Percentiles rank a stretch among this genome's conserved stretches.
These are phyloP conservation scores for Phytophthora constricta DNA, from an alignment of 352 stramenopile genomes.

Conservation along the genomic window DNA sequence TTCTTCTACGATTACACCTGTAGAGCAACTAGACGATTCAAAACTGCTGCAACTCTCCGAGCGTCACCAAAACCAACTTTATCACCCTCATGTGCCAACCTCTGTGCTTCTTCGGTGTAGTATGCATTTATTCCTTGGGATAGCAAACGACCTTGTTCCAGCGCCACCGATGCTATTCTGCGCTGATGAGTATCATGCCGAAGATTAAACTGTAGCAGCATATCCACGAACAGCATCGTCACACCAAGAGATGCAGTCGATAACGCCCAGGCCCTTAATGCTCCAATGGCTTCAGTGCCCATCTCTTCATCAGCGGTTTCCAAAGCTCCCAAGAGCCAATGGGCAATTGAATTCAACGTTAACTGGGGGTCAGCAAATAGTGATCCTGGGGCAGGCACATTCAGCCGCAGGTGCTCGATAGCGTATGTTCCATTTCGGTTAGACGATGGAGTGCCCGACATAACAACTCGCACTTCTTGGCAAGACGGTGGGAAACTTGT, in stretches of 20 bases:
- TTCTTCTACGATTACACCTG: conserved; percentile 82
- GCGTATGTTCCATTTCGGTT: conserved; percentile 79
- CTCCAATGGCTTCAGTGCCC: conserved; percentile 64
- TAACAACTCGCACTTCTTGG: conserved; percentile 62
- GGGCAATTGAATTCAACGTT: conserved; percentile 62
- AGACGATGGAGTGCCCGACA: conserved; percentile 61
- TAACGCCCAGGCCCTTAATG: conserved; percentile 75
- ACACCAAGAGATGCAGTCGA: conserved; percentile 78
- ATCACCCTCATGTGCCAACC: conserved; percentile 37
- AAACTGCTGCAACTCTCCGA: conserved; percentile 77
- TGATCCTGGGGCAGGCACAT: conserved; percentile 57
- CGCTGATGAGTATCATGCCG: conserved; percentile 6
- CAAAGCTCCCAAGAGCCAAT: conserved; percentile 68
- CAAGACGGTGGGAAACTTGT: conserved; percentile 50
- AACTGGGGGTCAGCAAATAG: conserved; percentile 70
- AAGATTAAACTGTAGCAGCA: conserved; percentile 49
- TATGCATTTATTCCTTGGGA: conserved; percentile 57
- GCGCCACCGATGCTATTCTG: conserved; percentile 42
- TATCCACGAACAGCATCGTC: conserved; percentile 73
- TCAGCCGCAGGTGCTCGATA: conserved; percentile 71
- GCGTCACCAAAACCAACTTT: conserved; percentile 66
- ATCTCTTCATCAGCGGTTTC: conserved; percentile 57
- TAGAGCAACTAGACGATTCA: conserved; percentile 77
- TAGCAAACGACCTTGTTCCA: conserved; percentile 57
- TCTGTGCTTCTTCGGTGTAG: conserved; percentile 47